Conservation (phyloP, 805 yeast species). For the Lachancea nothofagi region DNA sequence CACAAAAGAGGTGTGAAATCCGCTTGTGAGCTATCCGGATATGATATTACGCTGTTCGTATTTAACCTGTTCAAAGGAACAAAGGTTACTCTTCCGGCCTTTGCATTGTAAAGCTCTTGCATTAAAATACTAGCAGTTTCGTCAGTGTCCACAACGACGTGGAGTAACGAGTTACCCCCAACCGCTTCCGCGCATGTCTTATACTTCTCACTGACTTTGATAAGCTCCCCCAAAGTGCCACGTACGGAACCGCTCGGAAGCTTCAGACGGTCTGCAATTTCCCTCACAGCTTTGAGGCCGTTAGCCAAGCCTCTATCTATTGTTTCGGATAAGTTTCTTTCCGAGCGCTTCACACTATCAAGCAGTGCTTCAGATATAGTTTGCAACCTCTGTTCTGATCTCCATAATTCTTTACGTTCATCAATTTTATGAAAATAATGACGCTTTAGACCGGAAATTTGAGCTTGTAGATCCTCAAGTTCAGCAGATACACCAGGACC, state of each 20-base stretch:
- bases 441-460: constrained; percentile 33
- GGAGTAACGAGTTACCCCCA: constrained; percentile 82
- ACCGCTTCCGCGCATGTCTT: constrained; percentile 82
- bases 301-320: constrained; percentile 66
- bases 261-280: constrained; percentile 55
- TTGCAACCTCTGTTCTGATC: constrained; percentile 63
- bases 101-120: constrained; percentile 64
- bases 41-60: constrained; percentile 35
- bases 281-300: constrained; percentile 65
- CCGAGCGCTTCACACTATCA: constrained; percentile 52
- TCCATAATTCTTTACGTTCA: constrained; percentile 67
- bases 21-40: constrained; percentile 58
- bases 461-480: constrained; percentile 29
- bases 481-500: constrained; percentile 33
- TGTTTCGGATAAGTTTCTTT: constrained; percentile 58
- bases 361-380: constrained; percentile 50
- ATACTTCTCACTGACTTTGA: constrained; percentile 74
- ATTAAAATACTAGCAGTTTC: constrained; percentile 73
- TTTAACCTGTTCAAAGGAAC: constrained; percentile 76
- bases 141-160: constrained; percentile 85
- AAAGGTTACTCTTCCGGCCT: constrained; percentile 82
- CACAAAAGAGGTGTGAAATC: constrained; percentile 68
- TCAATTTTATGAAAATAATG: constrained; percentile 48
- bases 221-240: constrained; percentile 83
- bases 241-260: constrained; percentile 53